Base-by-base conservation (phyloP, 2,329 filamentous ascomycete genomes). In the Fusarium neocosmosporiellum region DNA sequence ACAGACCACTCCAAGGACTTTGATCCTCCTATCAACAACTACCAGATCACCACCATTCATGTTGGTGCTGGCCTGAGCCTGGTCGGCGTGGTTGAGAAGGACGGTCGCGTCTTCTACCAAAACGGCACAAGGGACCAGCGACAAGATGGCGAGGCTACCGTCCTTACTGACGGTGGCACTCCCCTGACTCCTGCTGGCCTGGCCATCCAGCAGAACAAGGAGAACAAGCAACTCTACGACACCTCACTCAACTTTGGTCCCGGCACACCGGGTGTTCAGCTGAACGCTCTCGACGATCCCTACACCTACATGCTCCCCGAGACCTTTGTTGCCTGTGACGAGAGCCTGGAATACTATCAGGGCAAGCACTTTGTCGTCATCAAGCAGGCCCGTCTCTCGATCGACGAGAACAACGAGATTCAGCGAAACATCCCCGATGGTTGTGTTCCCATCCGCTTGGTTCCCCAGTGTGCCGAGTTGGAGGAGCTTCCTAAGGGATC, bases 71-170 rank as follows among this genome's bases (percentile, higher is more conserved):
- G 83, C 2, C 65, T 80, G 11, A 81, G 80, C 61, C 80, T 82
- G 3, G 84, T 83, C 10, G 81, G 84, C 2, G 78, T 86, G 14
- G 67, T 72, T 22, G 72, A 77, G 31, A 59, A 67, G 33, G 53
- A 67, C 27, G 74, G 72, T n/a, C 71, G 71, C 9, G 61, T 84
- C 66, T 88, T 88, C 75, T 88, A 88, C 81, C 79, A 85, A 65
- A 88, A 88, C 73, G 85, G 84, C 73, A 86, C 86, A 14, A 80
- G 79, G 14, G 65, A 76, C 8, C 80, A 84, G 41, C 70, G 82
- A 8, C 71, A 74, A 20, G 77, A 75, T 37, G 74, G 77, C 41
- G 59, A 72, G 46, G 80, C 81, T 37, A 81, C 79, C 46, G 75
- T 85, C 58, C 63, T 87, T 33, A 82, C 81, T 29, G 85, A 87